Percentiles rank a stretch among this genome's conserved stretches.
phyloP scores from a whole-genome alignment of 2,329 filamentous ascomycete species.

The Sporothrix globosa region DNA sequence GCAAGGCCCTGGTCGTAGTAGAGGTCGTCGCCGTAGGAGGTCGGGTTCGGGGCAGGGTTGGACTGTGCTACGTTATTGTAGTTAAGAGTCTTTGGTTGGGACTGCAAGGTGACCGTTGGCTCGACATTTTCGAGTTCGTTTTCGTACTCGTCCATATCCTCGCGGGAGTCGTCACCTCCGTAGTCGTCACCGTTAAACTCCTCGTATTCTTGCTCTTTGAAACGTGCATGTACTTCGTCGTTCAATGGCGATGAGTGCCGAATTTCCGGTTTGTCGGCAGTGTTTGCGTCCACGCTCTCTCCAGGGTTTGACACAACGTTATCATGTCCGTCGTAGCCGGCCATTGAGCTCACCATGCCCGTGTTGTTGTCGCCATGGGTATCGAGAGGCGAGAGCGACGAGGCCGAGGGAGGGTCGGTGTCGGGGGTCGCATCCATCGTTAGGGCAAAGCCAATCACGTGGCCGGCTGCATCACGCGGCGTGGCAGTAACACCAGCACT shows the following conservation, averaged over 20 bases:
- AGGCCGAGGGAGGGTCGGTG: conserved; percentile 35
- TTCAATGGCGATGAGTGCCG: conserved; percentile 41
- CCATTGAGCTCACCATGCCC: conserved; percentile 27
- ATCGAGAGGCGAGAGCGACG: conserved; percentile 29
- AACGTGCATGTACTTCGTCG: neutral
- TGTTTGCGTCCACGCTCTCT: neutral
- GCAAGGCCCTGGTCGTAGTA: conserved; percentile 64
- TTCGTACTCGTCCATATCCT: neutral
- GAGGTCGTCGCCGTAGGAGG: conserved; percentile 59
- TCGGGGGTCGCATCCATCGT: conserved; percentile 52
- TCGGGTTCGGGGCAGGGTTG: neutral
- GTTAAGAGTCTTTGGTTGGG: neutral
- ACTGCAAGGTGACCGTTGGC: conserved; percentile 35
- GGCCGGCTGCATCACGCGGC: conserved; percentile 59
- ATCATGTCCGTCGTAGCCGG: neutral
- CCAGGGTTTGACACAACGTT: neutral
- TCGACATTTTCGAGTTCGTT: conserved; percentile 18
- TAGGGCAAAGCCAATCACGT: conserved; percentile 60
- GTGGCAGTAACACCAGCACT: conserved; percentile 54
- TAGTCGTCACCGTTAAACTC: conserved; percentile 24
- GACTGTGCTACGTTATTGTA: neutral
- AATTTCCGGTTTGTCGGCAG: conserved; percentile 47
- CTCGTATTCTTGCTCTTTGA: neutral
- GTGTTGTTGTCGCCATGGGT: conserved; percentile 23
- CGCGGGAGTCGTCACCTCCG: neutral